Percentiles rank a stretch among this genome's conserved stretches.
Evolutionary conservation across 768 basidiomycete genomes (phyloP).

Genomic region (Suillus spraguei): DNA sequence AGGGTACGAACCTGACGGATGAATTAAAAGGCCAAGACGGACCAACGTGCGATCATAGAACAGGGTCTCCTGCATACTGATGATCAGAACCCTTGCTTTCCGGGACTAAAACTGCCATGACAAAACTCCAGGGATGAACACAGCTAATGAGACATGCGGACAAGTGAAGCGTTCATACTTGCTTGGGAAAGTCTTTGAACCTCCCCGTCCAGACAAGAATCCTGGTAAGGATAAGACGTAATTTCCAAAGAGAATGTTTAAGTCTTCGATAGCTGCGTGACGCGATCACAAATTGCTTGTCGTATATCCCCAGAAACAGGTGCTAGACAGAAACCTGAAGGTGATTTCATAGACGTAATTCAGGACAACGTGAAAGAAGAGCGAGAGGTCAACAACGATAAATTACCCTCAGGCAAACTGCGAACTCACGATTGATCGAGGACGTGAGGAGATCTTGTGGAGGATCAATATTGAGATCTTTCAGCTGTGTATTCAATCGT

Average conservation of each 20-base stretch:
- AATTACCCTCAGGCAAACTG: not conserved
- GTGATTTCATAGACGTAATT: not conserved
- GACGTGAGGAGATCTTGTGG: not conserved
- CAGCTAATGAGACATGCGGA: not conserved
- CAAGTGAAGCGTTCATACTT: not conserved
- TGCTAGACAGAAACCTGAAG: slow-evolving; percentile 3
- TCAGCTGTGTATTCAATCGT: not conserved
- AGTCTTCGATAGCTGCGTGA: not conserved
- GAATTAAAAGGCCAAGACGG: not conserved
- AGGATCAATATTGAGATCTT: not conserved
- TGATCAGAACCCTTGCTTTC: not conserved
- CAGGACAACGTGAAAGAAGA: not conserved
- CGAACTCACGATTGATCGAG: not conserved
- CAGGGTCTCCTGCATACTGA: not conserved
- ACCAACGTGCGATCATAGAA: not conserved
- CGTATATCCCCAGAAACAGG: not conserved
- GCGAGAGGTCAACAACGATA: not conserved
- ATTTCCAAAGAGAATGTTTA: not conserved
- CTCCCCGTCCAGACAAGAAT: not conserved
- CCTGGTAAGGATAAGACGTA: not conserved
- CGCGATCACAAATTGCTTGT: not conserved
- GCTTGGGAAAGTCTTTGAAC: not conserved
- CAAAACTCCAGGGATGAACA: not conserved
- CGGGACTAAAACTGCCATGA: not conserved
- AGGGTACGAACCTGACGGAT: not conserved